A percentile compares a stretch with the other conserved stretches of the same genome.
phyloP scores from a whole-genome alignment of 2,329 filamentous ascomycete genomes.

The Aspergillus glaucus region DNA sequence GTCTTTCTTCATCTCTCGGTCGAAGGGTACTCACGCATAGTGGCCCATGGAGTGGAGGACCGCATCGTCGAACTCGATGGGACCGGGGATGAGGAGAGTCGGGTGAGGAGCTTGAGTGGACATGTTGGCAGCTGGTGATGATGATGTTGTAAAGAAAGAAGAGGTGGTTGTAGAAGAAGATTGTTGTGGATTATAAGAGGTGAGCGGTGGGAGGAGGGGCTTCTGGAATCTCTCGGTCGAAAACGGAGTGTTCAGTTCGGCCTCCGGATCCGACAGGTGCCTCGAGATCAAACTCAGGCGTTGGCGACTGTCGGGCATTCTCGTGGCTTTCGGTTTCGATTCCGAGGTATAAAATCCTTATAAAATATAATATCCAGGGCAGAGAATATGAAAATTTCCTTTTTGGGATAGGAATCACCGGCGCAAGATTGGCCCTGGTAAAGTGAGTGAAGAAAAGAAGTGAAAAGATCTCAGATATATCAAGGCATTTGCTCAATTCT shows the following conservation, averaged over 20 bases:
- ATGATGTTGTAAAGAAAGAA: slow-evolving; percentile 3
- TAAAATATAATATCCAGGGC: no score
- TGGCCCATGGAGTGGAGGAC: slow-evolving; percentile 93
- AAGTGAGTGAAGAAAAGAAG: no score
- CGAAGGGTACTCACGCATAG: slow-evolving; percentile 49
- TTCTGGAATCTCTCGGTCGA: slow-evolving; percentile 47
- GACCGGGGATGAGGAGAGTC: slow-evolving; percentile 89
- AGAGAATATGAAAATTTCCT: no score
- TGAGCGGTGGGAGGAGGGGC: slow-evolving; percentile 43
- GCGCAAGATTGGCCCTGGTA: no score
- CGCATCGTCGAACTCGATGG: slow-evolving; percentile 97
- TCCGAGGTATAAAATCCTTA: no score
- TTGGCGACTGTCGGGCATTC: slow-evolving; percentile 17
- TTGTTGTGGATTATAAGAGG: slow-evolving; percentile 41
- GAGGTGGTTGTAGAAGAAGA: slow-evolving; percentile 15
- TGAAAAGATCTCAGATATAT: no score
- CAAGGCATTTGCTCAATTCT: no score
- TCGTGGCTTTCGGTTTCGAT: no score
- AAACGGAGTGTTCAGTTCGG: slow-evolving; percentile 58
- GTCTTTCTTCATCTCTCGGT: neutral
- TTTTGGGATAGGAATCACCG: no score
- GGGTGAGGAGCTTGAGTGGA: slow-evolving; percentile 55
- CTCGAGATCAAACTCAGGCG: slow-evolving; percentile 56
- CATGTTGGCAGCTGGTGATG: slow-evolving; percentile 40
- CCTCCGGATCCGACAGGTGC: slow-evolving; percentile 52